Evolutionary conservation across 495 filamentous ascomycete species (phyloP).

Genomic region (Aspergillus baeticus): DNA sequence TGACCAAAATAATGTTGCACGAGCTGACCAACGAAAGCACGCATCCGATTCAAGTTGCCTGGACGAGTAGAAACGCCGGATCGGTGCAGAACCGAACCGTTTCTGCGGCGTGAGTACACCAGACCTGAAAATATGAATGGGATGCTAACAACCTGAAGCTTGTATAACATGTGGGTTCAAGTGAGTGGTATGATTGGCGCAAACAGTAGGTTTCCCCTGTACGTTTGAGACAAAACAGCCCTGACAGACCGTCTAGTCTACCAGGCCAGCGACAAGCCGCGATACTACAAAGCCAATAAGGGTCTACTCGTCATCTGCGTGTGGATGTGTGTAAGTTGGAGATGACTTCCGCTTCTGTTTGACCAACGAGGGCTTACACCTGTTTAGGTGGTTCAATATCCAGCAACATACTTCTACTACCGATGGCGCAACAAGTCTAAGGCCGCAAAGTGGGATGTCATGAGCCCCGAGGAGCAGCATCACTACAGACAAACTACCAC

Average conservation of each 20-base stretch:
- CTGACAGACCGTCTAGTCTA: not conserved
- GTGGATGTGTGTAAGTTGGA: conserved; percentile 50
- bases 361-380: too few relatives aligned
- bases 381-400: conserved; percentile 29
- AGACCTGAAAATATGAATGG: not conserved
- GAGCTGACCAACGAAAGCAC: not conserved
- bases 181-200: not conserved
- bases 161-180: conserved; percentile 6
- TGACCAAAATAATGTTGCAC: not conserved
- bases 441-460: not conserved
- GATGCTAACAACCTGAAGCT: not conserved
- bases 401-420: conserved; percentile 64
- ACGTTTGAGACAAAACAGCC: too few relatives aligned
- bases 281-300: not conserved
- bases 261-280: not conserved
- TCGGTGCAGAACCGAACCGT: not conserved
- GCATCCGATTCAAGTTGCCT: not conserved
- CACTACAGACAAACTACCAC: not conserved
- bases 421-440: conserved; percentile 50
- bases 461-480: conserved; percentile 4
- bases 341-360: too few relatives aligned
- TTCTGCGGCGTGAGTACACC: not conserved
- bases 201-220: not conserved
- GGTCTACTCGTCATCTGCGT: conserved; percentile 41
- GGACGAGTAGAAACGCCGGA: not conserved